Conservation (phyloP, 371 early-diverging fungal species). For the Rhizopus sp. region DNA sequence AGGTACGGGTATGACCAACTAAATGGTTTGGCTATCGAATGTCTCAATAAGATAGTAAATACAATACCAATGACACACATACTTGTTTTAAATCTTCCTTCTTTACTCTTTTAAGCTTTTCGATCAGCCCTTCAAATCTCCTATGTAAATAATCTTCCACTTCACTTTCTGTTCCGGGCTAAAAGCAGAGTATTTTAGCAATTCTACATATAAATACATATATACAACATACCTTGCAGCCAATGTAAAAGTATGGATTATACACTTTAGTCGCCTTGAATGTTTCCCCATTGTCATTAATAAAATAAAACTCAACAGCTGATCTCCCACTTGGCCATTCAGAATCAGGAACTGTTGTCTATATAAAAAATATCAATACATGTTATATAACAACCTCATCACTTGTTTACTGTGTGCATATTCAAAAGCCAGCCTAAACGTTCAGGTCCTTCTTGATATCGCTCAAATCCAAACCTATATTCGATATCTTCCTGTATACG, state of each 20-base stretch:
- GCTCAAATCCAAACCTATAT: slow-evolving; percentile 77
- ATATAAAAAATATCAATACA: slow-evolving; percentile 1
- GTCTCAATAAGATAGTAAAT: background rate
- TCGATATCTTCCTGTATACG: slow-evolving; percentile 65
- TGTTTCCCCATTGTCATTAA: slow-evolving; percentile 84
- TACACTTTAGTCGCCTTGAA: slow-evolving; percentile 88
- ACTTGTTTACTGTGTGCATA: slow-evolving; percentile 76
- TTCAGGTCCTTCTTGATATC: slow-evolving; percentile 78
- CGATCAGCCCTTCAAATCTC: slow-evolving; percentile 68
- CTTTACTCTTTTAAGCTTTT: slow-evolving; percentile 62
- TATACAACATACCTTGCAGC: slow-evolving; percentile 65
- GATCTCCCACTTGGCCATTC: slow-evolving; percentile 74
- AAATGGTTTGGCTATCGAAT: slow-evolving; percentile 84
- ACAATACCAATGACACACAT: slow-evolving; percentile 9
- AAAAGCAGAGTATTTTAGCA: background rate
- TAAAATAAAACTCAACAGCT: slow-evolving; percentile 91
- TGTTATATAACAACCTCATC: background rate
- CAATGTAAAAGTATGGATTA: slow-evolving; percentile 90
- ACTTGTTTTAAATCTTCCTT: slow-evolving; percentile 91
- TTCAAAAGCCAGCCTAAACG: slow-evolving; percentile 95
- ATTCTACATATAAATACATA: background rate
- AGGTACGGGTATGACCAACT: slow-evolving; percentile 68
- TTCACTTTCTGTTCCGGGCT: slow-evolving; percentile 76
- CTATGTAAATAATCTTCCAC: slow-evolving; percentile 87
- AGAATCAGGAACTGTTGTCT: slow-evolving; percentile 61